Evolutionary conservation across 1,284 basidiomycete species (phyloP), one percentile per base, ranked within the genome.

Genomic region (Sutorius eximius): DNA sequence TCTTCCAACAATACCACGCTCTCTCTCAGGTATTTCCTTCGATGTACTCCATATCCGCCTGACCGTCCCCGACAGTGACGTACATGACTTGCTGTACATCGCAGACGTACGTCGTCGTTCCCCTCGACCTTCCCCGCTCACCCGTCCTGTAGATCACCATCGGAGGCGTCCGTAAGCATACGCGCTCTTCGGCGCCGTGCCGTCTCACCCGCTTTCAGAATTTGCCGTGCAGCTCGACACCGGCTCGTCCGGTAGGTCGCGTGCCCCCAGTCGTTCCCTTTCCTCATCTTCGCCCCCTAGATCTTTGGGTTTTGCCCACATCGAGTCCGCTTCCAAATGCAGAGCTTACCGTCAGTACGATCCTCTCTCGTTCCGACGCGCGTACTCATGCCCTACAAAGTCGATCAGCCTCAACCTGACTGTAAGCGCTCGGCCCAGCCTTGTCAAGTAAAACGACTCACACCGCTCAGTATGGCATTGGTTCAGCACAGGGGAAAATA

Each of bases 191-290:
- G 6, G 4, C 6, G 5, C 1, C 3, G 32, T 20, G 5, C 20
- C n/a, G 20, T 36, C 43, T 45, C 53, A 57, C 46, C 38, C 33
- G 36, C 36, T 12, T 55, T 44, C 29, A 89, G 86, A 76, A 15
- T 87, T 86, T 67, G 72, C 78, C 43, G 79, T 91, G 8, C 89
- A 91, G 69, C 73, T 92, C 44, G 89, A 92, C 70, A 91, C 89
- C 0, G 89, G 89, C 52, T 91, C 89, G 12, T 89, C 88, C 45
- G 89, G 91, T 74, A 75, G 84, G 45, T 88, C 83, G 61, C 78
- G 2, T 3, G 1, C 24, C 9, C 11, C 5, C 6, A 0, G 1
- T 13, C 20, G 10, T 15, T 24, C 8, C 34, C 37, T 11, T 43
- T 53, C n/a, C 43, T 48, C n/a, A 7, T 32, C 5, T 6, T 24